Evolutionary conservation across 352 stramenopile genomes (phyloP), one percentile per base, ranked within the genome.

Genomic region (Pythium vanterpoolii): DNA sequence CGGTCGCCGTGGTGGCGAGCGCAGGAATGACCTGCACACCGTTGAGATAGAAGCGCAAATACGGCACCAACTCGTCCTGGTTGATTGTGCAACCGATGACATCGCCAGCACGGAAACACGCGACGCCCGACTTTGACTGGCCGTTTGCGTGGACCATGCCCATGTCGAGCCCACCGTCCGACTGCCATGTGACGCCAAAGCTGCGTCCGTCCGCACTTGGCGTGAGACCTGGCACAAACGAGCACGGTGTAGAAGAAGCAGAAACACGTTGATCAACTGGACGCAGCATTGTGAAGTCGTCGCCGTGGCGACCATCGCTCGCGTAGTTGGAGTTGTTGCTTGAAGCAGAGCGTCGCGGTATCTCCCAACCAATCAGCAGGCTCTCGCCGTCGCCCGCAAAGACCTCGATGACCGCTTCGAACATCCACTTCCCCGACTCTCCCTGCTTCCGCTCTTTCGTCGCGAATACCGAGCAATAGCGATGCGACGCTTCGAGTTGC

Each of bases 381-480:
- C 77, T 93, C 53, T 87, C 80, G n/a, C 83, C 80, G 14, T 85
- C 77, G 11, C 76, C 73, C 3, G 64, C 74, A 56, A 62, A 68
- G 19, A 59, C 52, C 16, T 68, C 60, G 38, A 68, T 23, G 21
- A 36, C 36, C 3, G 42, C 79, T 64, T 93, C 80, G 31, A 87
- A 93, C 79, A 93, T 89, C 83, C 83, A 93, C 46, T 79, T 79
- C 4, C 80, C 80, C 19, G 79, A 89, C 54, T 90, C 79, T 2
- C 80, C 83, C 60, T 86, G 79, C 16, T 76, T 75, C 14, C 80
- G 72, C 50, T 82, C 74, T 53, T 90, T 93, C 5, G 80, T 93
- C 13, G 78, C 83, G 23, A 86, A 49, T 3, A 88, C 79, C 1
- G 83, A 86, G 55, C 80, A 90, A 46, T 93, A 90, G 19, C 71